Evolutionary conservation across 1,139 yeast species (phyloP), one percentile per base, ranked within the genome.

Genomic region (Barnettozyma hawaiiensis): DNA sequence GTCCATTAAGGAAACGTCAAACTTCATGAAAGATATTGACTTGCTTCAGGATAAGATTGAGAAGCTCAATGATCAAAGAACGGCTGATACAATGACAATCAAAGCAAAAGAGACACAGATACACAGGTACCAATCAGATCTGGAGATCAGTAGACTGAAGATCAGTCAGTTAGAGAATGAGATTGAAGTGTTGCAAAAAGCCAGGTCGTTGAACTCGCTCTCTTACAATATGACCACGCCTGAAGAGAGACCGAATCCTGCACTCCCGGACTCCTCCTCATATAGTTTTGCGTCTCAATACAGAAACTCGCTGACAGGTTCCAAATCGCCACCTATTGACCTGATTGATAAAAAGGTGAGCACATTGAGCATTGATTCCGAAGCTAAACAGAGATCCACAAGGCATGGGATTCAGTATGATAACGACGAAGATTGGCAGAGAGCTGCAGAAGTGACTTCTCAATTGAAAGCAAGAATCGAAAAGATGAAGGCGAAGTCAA

Each of bases 391-490:
- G 14, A 54, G 53, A 40, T 51, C 49, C 34, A 44, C 45, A 34
- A 45, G 46, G 61, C 55, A 28, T 7, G 32, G 33, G n/a, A 40
- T 22, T 12, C 44, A 20, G 29, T 43, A 67, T 39, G 65, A 71
- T 32, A 49, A 71, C 42, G 86, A 80, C 52, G 95, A 85, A 46
- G 79, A 83, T 53, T 89, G 96, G 96, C 77, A 75, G 55, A 75
- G 92, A 41, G 96, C 96, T 0, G 92, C 94, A 0, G 95, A 85
- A 52, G 94, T 87, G 12, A 89, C 97, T 1, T 77, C 79, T 14
- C 94, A 85, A 60, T 71, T 85, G 58, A 84, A 84, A 59, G 95
- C 89, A 1, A 68, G 96, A 51, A 89, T 90, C 39, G 95, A 86
- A 61, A 82, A 84, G 62, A 87, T 89, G 96, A 85, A 82, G 60